phyloP scores from a whole-genome alignment of 257 asterid species.

The Jacaranda copaia region DNA sequence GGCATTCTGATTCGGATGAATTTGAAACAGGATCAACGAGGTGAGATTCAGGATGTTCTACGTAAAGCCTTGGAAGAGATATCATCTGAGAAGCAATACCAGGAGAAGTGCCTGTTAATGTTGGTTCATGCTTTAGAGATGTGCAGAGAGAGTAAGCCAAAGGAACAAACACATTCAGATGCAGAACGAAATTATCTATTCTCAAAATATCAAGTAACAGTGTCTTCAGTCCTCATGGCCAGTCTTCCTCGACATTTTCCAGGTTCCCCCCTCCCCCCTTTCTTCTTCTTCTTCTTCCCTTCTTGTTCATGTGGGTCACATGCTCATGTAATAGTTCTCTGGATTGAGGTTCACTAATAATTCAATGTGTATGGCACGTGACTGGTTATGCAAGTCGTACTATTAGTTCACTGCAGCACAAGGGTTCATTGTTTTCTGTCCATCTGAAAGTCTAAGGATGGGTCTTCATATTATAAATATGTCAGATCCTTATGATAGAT shows the following conservation, averaged over 20 bases:
- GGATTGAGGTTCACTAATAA: slow-evolving; percentile 20
- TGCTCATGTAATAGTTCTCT: slow-evolving; percentile 17
- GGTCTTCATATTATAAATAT: slow-evolving; percentile 15
- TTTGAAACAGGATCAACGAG: slow-evolving; percentile 62
- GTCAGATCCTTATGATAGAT: slow-evolving; percentile 12
- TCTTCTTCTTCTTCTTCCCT: background rate
- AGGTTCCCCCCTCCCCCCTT: slow-evolving; percentile 45
- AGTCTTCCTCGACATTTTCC: slow-evolving; percentile 91
- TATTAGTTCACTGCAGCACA: slow-evolving; percentile 21
- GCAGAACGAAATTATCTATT: slow-evolving; percentile 51
- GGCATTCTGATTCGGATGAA: slow-evolving; percentile 31
- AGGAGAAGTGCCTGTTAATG: slow-evolving; percentile 78
- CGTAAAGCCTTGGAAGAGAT: slow-evolving; percentile 84
- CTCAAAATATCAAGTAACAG: slow-evolving; percentile 74
- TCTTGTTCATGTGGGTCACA: slow-evolving; percentile 27
- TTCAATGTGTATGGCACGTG: background rate
- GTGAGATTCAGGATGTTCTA: slow-evolving; percentile 67
- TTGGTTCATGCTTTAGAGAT: slow-evolving; percentile 69
- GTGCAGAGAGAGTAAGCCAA: slow-evolving; percentile 49
- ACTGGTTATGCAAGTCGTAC: background rate
- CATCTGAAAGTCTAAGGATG: slow-evolving; percentile 5
- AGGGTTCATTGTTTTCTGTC: slow-evolving; percentile 18
- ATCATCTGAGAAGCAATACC: slow-evolving; percentile 71
- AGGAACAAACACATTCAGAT: slow-evolving; percentile 47
- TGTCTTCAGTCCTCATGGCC: slow-evolving; percentile 83